These are phyloP conservation scores for Triticum turgidum DNA, from an alignment of 176 grass and related monocot species.

Conservation along the genomic window DNA sequence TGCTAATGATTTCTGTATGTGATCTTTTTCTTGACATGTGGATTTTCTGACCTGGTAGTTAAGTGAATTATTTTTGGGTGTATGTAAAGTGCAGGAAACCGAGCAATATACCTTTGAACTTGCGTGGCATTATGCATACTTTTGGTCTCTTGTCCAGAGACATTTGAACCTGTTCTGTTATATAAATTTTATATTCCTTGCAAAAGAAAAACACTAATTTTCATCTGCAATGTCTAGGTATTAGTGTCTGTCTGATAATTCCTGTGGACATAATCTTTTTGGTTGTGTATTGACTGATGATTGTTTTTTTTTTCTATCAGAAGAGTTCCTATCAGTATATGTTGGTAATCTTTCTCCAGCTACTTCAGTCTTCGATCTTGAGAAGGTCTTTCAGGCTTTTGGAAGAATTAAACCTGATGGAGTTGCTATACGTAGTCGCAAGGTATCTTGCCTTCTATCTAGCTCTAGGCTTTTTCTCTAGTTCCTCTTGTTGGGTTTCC, in stretches of 20 bases:
- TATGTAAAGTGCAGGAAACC: neutral
- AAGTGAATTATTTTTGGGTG: neutral
- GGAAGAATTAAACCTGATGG: constrained; percentile 65
- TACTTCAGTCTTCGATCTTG: constrained; percentile 61
- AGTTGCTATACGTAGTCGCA: constrained; percentile 76
- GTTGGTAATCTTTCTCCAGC: constrained; percentile 69
- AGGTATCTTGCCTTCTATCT: constrained; percentile 44
- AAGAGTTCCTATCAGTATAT: constrained; percentile 63
- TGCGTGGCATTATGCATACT: neutral
- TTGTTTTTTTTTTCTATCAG: constrained; percentile 27
- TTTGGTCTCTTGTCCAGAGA: neutral
- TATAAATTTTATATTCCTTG: neutral
- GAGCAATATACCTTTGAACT: neutral
- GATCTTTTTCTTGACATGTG: neutral
- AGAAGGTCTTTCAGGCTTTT: constrained; percentile 65
- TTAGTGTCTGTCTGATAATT: neutral
- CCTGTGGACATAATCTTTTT: neutral
- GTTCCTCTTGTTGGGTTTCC: neutral
- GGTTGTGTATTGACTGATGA: neutral
- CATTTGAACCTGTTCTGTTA: neutral
- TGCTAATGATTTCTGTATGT: constrained; percentile 1
- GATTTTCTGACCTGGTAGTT: constrained; percentile 5
- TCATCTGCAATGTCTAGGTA: neutral
- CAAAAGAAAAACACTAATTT: neutral
- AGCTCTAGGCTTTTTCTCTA: neutral